Percentiles rank a stretch among this genome's conserved stretches.
Conservation (phyloP, 176 grass and related monocot species). For the Rhynchospora breviuscula region DNA sequence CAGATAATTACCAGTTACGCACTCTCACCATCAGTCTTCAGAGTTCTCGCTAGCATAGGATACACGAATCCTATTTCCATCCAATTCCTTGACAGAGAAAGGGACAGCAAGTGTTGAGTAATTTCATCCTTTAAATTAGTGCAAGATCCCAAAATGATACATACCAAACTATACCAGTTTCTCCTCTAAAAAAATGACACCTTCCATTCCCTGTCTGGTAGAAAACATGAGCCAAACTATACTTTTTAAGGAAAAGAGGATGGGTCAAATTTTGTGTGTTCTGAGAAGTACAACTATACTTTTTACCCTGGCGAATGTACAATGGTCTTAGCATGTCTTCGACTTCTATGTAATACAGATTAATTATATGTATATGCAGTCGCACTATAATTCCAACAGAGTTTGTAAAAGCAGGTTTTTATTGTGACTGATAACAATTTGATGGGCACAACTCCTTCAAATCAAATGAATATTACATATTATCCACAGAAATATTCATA, state of each 20-base stretch:
- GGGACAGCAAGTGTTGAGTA: not conserved
- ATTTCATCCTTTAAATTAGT: not conserved
- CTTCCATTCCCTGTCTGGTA: too few relatives aligned
- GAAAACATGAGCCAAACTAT: too few relatives aligned
- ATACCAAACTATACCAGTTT: not conserved
- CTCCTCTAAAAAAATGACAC: not conserved
- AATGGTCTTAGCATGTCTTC: not conserved
- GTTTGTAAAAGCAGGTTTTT: not conserved
- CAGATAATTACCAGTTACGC: not conserved
- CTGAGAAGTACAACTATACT: not conserved
- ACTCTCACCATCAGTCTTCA: conserved; percentile 17
- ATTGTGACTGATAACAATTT: not conserved
- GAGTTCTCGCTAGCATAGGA: conserved; percentile 67
- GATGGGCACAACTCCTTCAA: not conserved
- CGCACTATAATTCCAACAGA: not conserved
- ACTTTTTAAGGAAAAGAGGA: too few relatives aligned
- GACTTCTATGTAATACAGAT: not conserved
- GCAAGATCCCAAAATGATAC: not conserved
- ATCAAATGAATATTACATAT: not conserved
- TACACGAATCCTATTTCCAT: conserved; percentile 56
- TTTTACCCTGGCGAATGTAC: not conserved
- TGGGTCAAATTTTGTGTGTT: not conserved
- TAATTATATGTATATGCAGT: not conserved
- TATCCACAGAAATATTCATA: not conserved
- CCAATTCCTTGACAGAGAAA: conserved; percentile 42